Conservation (phyloP, 768 basidiomycete genomes). For the Leccinum aurantiacum region DNA sequence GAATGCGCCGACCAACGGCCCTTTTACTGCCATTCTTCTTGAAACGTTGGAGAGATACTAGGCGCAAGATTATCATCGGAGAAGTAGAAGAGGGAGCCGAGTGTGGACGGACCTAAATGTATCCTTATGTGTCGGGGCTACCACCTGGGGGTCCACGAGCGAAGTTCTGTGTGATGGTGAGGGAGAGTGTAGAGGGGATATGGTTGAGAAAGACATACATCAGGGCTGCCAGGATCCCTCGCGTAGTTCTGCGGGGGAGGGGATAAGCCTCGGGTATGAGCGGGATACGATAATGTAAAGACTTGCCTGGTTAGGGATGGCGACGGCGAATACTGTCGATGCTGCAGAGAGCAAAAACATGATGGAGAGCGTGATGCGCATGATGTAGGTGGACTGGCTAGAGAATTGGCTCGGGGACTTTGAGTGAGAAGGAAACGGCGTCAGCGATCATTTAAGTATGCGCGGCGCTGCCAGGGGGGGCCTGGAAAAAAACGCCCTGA, state of each 20-base stretch:
- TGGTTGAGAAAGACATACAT: neutral
- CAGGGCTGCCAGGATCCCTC: no score
- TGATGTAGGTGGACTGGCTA: neutral
- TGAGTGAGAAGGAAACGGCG: no score
- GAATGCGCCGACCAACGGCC: neutral
- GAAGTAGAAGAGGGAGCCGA: neutral
- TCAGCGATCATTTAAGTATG: no score
- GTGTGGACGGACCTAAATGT: neutral
- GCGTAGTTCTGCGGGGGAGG: neutral
- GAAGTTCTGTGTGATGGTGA: neutral
- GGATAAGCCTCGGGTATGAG: neutral
- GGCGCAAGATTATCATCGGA: neutral
- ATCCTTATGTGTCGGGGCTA: no score
- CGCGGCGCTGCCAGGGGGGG: no score
- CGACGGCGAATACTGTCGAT: conserved; percentile 8
- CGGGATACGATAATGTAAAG: neutral
- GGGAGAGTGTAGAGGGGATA: neutral
- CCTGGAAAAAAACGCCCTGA: no score
- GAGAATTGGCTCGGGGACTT: no score
- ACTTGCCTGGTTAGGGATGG: conserved; percentile 19
- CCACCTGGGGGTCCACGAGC: no score
- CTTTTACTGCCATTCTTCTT: neutral
- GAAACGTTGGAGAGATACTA: neutral
- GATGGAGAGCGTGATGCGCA: conserved; percentile 17
- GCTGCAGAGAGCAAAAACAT: conserved; percentile 15